phyloP scores from a whole-genome alignment of 2,329 filamentous ascomycete genomes.

The Curvularia lunata region DNA sequence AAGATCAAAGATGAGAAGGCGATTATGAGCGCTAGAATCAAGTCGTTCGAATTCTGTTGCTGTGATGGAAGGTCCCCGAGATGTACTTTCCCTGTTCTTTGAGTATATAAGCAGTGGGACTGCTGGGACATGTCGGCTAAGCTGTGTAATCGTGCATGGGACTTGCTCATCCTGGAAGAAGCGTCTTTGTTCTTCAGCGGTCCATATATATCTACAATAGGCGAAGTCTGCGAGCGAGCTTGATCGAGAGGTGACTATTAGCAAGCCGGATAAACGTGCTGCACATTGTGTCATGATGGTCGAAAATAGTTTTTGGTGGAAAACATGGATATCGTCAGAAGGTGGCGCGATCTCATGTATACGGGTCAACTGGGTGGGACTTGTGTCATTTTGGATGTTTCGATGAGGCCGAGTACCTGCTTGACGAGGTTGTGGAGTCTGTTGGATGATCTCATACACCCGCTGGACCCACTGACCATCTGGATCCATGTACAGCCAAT shows the following conservation, averaged over 20 bases:
- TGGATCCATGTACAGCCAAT: neutral
- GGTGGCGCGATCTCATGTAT: no score
- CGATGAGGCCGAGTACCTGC: neutral
- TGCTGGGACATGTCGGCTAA: neutral
- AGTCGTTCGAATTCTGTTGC: neutral
- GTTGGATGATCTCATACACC: neutral
- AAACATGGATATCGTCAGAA: no score
- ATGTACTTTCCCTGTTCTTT: neutral
- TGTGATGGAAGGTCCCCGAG: neutral
- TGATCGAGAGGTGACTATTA: neutral
- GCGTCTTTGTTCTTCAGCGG: neutral
- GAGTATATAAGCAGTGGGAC: neutral
- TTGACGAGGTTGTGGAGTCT: neutral
- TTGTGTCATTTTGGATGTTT: no score
- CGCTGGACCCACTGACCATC: neutral
- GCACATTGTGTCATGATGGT: neutral
- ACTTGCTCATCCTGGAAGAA: neutral
- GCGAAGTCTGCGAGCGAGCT: neutral
- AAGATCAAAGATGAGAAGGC: no score
- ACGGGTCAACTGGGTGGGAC: no score
- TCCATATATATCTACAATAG: neutral
- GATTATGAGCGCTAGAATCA: no score
- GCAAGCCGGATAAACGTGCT: neutral
- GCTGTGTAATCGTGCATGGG: neutral
- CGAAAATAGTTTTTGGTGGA: neutral